Base-by-base conservation (phyloP, 495 filamentous ascomycete species). In the Copromyces sp. region DNA sequence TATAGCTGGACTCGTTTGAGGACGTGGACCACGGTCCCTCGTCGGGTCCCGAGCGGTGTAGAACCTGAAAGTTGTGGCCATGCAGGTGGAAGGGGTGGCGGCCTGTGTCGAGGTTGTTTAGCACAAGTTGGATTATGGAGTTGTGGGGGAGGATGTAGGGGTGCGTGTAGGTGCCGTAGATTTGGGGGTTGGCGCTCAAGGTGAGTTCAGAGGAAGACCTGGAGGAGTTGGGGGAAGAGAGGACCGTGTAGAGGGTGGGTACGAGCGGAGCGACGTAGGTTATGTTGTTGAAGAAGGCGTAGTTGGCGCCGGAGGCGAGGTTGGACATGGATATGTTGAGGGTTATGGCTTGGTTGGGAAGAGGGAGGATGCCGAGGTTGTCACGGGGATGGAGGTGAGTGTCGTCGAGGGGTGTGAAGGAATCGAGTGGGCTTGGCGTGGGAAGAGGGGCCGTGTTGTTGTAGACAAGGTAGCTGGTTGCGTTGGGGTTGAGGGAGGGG, bases 81-180 rank as follows among this genome's bases (percentile, higher is more conserved):
- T 97, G 93, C 3, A 96, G 83, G 83, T 97, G 93, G 86, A 95
- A 95, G 0, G 94, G 94, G 78, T 97, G 93, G 11, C 87, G 80
- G 61, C 91, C 91, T 0, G 86, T 77, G 74, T 94, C 91, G 29
- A 86, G 77, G 78, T 95, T 97, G 87, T 95, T 95, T 9, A 97
- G 77, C 32, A 94, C 82, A 47, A 97, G 89, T 69, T 97, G 90
- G 68, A 96, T 86, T 8, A 93, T 81, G 35, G 95, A 83, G 65
- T 86, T 86, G 68, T 90, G 87, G 0, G 89, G 83, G 0, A 96
- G 85, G 9, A 96, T 83, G 74, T 90, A 88, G 0, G 90, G 76
- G 77, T 95, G 87, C 7, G 91, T 91, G 81, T 89, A 90, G 32
- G 84, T 82, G 35, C 94, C 94, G 80, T 97, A 97, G 39, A 97